These are phyloP conservation scores for Paraphoma sp. DNA, from an alignment of 2,329 filamentous ascomycete genomes.

Conservation along the genomic window DNA sequence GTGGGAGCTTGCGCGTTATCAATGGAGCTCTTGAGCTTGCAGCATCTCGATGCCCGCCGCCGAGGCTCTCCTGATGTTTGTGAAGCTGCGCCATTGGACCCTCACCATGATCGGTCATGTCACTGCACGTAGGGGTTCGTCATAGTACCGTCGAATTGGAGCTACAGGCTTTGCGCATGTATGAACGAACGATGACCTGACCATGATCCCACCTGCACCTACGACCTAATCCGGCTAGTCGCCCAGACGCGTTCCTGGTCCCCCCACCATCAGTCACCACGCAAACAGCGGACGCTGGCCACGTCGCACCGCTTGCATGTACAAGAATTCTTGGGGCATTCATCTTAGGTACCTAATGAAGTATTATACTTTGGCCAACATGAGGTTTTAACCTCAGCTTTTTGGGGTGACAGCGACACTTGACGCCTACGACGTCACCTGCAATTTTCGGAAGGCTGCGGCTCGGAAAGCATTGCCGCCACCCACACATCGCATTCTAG, in stretches of 20 bases:
- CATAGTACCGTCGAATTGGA: conserved; percentile 26
- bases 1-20: conserved; percentile 9
- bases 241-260: conserved; percentile 6
- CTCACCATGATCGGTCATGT: conserved; percentile 2
- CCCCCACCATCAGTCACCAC: not conserved
- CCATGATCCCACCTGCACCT: not conserved
- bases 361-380: no score
- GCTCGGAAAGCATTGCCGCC: not conserved
- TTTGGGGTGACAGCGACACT: not conserved
- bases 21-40: conserved; percentile 7
- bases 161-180: not conserved
- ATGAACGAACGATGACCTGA: conserved; percentile 16
- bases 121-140: conserved; percentile 21
- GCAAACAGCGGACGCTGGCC: not conserved
- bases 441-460: not conserved
- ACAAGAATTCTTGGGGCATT: no score
- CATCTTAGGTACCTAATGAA: no score
- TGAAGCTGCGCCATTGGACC: conserved; percentile 21
- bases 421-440: not conserved
- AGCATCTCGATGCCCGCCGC: conserved; percentile 7
- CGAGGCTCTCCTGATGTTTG: conserved; percentile 21
- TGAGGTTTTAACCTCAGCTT: no score
- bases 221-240: conserved; percentile 10
- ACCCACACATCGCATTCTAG: not conserved
- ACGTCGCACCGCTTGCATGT: not conserved